Base-by-base conservation (phyloP, 2,329 filamentous ascomycete genomes). In the Fusarium denticulatum region DNA sequence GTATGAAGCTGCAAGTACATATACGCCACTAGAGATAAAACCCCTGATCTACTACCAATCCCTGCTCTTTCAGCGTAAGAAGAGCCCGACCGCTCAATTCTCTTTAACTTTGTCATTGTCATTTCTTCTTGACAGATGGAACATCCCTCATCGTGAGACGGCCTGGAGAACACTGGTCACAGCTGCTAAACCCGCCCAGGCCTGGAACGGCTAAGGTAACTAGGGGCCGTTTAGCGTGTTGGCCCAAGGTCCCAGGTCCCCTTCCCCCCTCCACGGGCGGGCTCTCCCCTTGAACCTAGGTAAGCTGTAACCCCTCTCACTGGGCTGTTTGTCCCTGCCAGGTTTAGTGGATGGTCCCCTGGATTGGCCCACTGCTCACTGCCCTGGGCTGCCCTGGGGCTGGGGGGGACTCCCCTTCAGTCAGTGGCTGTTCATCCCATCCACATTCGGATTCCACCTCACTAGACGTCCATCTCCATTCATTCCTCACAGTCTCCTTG, bases 341-440 rank as follows among this genome's bases (percentile, higher is more conserved):
- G 69, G 57, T 71, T 66, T 75, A 71, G 73, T 71, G 62, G 73
- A 45, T 64, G 63, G 67, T 71, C 73, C 55, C 72, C 65, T 67
- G 63, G 45, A 52, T 10, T 58, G 40, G 20, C n/a, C 40, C 55
- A 58, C 55, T 58, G 24, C 22, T 28, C 52, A 42, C 52, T 56
- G 15, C 22, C 22, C 16, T 18, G 13, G 24, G 40, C 30, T 46
- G 40, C 42, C 55, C 56, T 58, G 32, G 42, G 62, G 61, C 46
- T 64, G 62, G 39, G 26, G 62, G 39, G 26, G 60, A 55, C 60
- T 69, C 67, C 61, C 60, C 61, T 66, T 57, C 60, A 65, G 40
- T 57, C 60, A 65, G 55, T 70, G 53, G 72, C 67, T 64, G 72
- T 76, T 77, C 75, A 64, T 76, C 75, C 65, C 69, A 72, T 77